phyloP scores from a whole-genome alignment of 768 basidiomycete species.

The Mrakia blollopis region DNA sequence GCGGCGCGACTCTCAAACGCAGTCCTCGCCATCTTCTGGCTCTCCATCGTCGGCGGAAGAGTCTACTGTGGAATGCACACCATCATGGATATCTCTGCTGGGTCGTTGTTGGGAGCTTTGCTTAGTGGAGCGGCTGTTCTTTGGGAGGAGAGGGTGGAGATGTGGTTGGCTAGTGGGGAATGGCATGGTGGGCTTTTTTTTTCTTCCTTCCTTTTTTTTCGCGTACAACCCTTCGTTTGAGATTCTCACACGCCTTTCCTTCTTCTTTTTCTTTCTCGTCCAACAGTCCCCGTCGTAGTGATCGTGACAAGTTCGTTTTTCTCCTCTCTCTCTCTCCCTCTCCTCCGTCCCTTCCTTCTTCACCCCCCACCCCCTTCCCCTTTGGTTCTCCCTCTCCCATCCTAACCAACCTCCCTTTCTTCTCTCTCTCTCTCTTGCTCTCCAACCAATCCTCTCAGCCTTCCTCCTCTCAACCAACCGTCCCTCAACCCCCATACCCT shows the following conservation, averaged over 20 bases:
- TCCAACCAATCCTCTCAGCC: neutral
- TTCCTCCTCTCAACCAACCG: constrained; percentile 13
- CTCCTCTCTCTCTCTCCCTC: too few relatives aligned
- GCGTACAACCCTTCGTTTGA: too few relatives aligned
- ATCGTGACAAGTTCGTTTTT: constrained; percentile 35
- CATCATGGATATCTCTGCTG: constrained; percentile 48
- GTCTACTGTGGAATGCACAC: constrained; percentile 86
- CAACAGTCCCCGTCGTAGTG: too few relatives aligned
- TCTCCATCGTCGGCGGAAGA: constrained; percentile 54
- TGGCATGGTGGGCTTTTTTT: constrained; percentile 39
- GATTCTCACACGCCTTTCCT: too few relatives aligned
- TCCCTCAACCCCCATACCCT: constrained; percentile 91
- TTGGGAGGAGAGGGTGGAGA: constrained; percentile 47
- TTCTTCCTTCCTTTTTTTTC: too few relatives aligned
- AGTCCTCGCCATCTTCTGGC: constrained; percentile 41
- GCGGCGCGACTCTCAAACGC: neutral
- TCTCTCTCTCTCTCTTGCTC: too few relatives aligned
- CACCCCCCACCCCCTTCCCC: constrained; percentile 39
- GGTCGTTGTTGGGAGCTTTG: constrained; percentile 31
- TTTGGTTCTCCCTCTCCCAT: neutral
- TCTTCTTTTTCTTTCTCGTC: neutral
- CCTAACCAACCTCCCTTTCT: too few relatives aligned
- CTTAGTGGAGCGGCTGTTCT: constrained; percentile 22
- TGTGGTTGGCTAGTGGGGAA: constrained; percentile 43
- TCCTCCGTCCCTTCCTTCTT: too few relatives aligned